Evolutionary conservation across 2,329 filamentous ascomycete genomes (phyloP).

Genomic region (Aspergillus sp.): DNA sequence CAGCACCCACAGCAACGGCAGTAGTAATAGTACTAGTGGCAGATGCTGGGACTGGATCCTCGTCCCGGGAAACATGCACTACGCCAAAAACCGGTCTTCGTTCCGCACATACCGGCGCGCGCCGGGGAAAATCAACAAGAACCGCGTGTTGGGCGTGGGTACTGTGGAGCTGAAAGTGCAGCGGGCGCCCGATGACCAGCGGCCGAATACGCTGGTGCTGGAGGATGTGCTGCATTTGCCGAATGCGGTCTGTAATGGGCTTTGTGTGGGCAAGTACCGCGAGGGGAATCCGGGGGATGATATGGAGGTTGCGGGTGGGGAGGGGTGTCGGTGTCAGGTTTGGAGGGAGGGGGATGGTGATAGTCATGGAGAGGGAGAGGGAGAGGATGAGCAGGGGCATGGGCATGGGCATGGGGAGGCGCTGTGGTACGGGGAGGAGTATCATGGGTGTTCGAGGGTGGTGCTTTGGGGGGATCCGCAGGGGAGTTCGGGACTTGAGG

Average conservation of each 20-base stretch:
- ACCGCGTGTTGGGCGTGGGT: slow-evolving; percentile 20
- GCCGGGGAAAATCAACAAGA: slow-evolving; percentile 16
- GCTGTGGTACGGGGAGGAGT: slow-evolving; percentile 17
- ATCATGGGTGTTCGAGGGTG: slow-evolving; percentile 13
- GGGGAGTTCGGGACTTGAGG: slow-evolving; percentile 9
- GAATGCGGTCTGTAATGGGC: slow-evolving; percentile 20
- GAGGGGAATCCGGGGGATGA: slow-evolving; percentile 3
- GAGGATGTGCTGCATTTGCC: slow-evolving; percentile 22
- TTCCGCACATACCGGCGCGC: slow-evolving; percentile 21
- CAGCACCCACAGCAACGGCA: neutral
- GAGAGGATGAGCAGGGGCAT: neutral
- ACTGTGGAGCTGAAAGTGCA: slow-evolving; percentile 18
- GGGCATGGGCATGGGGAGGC: slow-evolving; percentile 12
- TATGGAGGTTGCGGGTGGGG: slow-evolving; percentile 4
- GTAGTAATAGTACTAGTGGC: neutral
- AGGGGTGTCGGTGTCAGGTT: neutral
- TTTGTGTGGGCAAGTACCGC: slow-evolving; percentile 15
- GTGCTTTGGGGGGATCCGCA: slow-evolving; percentile 18
- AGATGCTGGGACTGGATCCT: slow-evolving; percentile 23
- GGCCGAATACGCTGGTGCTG: slow-evolving; percentile 15
- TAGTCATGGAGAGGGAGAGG: neutral
- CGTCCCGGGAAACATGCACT: slow-evolving; percentile 18
- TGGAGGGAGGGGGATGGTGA: neutral
- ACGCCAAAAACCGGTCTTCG: slow-evolving; percentile 23
- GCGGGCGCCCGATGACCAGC: slow-evolving; percentile 12